phyloP scores from a whole-genome alignment of 768 basidiomycete species.

The Coprinellus aureogranulatus region DNA sequence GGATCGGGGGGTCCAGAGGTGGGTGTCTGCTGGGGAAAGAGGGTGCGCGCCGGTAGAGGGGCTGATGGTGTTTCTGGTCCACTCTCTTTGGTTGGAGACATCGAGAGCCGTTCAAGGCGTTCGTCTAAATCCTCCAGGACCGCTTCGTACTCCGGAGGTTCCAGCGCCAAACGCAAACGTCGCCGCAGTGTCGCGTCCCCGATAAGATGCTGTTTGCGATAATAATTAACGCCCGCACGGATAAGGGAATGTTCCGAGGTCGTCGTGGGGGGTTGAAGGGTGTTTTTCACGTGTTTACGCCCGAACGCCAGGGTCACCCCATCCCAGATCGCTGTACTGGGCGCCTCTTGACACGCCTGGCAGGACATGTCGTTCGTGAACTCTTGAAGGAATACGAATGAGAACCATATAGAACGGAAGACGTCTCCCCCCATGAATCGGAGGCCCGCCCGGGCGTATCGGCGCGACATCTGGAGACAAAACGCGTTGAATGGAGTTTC shows the following conservation, averaged over 20 bases:
- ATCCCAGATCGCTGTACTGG: constrained; percentile 30
- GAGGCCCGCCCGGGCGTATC: constrained; percentile 14
- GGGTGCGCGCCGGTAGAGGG: too few relatives aligned
- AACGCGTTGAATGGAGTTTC: constrained; percentile 30
- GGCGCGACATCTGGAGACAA: constrained; percentile 3
- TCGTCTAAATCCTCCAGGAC: too few relatives aligned
- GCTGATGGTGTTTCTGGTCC: too few relatives aligned
- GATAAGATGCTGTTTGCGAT: neutral
- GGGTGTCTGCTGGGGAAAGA: too few relatives aligned
- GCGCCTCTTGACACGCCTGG: constrained; percentile 22
- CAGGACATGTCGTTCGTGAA: constrained; percentile 25
- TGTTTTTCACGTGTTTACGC: constrained; percentile 21
- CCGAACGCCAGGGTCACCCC: constrained; percentile 30
- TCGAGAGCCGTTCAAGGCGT: too few relatives aligned
- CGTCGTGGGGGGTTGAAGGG: constrained; percentile 28
- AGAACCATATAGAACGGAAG: constrained; percentile 33
- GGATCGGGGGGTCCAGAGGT: too few relatives aligned
- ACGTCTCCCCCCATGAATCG: constrained; percentile 26
- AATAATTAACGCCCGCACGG: constrained; percentile 8
- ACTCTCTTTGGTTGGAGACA: too few relatives aligned
- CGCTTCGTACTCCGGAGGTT: too few relatives aligned
- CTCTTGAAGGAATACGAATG: constrained; percentile 22
- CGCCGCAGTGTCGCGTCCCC: neutral
- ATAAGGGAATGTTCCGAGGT: neutral
- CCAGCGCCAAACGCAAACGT: too few relatives aligned